Conservation (phyloP, 2,329 filamentous ascomycete genomes). For the Arthrobotrys pseudoclavata region DNA sequence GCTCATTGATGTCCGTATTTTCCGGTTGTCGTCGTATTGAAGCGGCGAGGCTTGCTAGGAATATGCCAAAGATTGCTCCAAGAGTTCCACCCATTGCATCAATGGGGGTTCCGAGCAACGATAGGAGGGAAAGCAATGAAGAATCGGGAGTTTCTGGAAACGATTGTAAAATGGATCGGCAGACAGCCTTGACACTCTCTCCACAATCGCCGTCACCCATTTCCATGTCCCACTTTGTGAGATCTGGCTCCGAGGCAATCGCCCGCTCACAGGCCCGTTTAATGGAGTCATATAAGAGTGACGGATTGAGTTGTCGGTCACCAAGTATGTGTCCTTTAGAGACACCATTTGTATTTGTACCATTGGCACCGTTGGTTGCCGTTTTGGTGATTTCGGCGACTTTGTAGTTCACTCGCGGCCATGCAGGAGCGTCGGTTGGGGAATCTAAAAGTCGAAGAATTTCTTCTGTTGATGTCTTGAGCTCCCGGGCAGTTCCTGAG, state of each 20-base stretch:
- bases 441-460: slow-evolving; percentile 78
- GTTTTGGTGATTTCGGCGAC: slow-evolving; percentile 73
- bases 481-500: slow-evolving; percentile 72
- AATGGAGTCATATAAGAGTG: slow-evolving; percentile 70
- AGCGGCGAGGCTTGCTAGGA: slow-evolving; percentile 85
- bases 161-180: slow-evolving; percentile 73
- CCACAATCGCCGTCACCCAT: slow-evolving; percentile 94
- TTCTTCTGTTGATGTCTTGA: slow-evolving; percentile 67
- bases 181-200: slow-evolving; percentile 85
- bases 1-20: slow-evolving; percentile 31
- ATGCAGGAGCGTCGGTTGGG: slow-evolving; percentile 76
- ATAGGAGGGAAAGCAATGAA: slow-evolving; percentile 67
- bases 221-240: slow-evolving; percentile 80
- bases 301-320: slow-evolving; percentile 17
- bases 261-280: slow-evolving; percentile 71
- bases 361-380: slow-evolving; percentile 39
- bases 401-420: slow-evolving; percentile 73
- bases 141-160: slow-evolving; percentile 65
- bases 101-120: slow-evolving; percentile 69
- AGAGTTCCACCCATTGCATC: slow-evolving; percentile 75
- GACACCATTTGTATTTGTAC: slow-evolving; percentile 69
- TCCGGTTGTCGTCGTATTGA: slow-evolving; percentile 65
- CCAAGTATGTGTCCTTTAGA: slow-evolving; percentile 65
- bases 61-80: slow-evolving; percentile 79
- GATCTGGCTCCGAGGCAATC: slow-evolving; percentile 75